Evolutionary conservation across 257 asterid species (phyloP).

Genomic region (Salvia hispanica): DNA sequence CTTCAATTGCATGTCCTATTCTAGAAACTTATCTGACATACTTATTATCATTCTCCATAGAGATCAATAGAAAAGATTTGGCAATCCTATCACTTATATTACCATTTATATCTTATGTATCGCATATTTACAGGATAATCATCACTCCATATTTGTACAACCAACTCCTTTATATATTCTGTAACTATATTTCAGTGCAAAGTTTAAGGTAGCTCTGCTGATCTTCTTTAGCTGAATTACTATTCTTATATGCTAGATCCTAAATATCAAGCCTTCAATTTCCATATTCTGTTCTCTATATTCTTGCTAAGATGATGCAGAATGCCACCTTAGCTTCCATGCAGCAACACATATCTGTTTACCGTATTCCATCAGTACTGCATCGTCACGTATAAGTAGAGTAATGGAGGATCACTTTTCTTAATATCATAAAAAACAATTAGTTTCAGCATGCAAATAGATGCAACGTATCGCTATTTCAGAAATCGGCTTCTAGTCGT

Average conservation of each 20-base stretch:
- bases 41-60: conserved; percentile 6
- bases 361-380: too few relatives aligned
- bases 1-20: not conserved
- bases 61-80: not conserved
- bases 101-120: not conserved
- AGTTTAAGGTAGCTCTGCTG: not conserved
- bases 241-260: not conserved
- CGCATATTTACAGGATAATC: not conserved
- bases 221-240: conserved; percentile 15
- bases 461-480: too few relatives aligned
- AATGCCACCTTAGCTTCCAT: too few relatives aligned
- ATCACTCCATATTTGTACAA: conserved; percentile 11
- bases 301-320: too few relatives aligned
- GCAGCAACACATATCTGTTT: too few relatives aligned
- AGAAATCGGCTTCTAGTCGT: too few relatives aligned
- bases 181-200: not conserved
- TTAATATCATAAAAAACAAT: too few relatives aligned
- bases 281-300: too few relatives aligned
- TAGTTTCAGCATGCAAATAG: too few relatives aligned
- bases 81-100: not conserved
- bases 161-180: not conserved
- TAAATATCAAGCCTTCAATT: not conserved
- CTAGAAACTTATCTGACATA: not conserved
- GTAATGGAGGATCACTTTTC: too few relatives aligned
- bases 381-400: too few relatives aligned